Conservation (phyloP, 179 eudicot species). For the Drosera spatulata region DNA sequence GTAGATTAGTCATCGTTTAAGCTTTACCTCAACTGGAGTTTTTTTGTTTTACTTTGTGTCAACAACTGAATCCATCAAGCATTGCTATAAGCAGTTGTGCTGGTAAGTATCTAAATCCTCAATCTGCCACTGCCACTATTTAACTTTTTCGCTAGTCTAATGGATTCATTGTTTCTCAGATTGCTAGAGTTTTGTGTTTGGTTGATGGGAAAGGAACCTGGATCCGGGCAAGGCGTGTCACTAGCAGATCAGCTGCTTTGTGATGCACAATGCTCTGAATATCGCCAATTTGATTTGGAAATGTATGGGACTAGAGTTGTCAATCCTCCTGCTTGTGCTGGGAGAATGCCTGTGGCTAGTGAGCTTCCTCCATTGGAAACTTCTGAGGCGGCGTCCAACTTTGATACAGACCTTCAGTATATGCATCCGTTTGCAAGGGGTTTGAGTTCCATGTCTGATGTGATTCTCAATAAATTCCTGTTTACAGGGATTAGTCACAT, state of each 20-base stretch:
- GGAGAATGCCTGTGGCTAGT: not conserved
- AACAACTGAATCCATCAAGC: no score
- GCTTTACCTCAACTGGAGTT: conserved; percentile 47
- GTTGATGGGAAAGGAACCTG: conserved; percentile 63
- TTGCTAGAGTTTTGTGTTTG: conserved; percentile 17
- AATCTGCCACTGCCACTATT: no score
- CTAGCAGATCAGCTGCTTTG: conserved; percentile 27
- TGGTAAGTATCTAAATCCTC: no score
- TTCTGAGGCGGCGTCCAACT: no score
- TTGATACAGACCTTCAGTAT: conserved; percentile 4
- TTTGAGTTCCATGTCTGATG: conserved; percentile 16
- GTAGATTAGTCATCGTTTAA: conserved; percentile 45
- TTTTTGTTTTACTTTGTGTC: conserved; percentile 16
- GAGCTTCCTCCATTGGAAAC: not conserved
- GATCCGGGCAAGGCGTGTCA: conserved; percentile 36
- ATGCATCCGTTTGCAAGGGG: conserved; percentile 41
- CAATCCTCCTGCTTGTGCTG: conserved; percentile 22
- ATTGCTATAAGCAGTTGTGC: no score
- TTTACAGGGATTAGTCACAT: not conserved
- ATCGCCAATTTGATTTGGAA: conserved; percentile 26
- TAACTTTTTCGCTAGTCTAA: no score
- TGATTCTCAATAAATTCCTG: conserved; percentile 7
- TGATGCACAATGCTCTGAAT: conserved; percentile 19
- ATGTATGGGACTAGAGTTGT: conserved; percentile 21
- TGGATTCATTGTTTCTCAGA: not conserved